Conservation (phyloP, 148 eudicot species). For the Silene uniflora region DNA sequence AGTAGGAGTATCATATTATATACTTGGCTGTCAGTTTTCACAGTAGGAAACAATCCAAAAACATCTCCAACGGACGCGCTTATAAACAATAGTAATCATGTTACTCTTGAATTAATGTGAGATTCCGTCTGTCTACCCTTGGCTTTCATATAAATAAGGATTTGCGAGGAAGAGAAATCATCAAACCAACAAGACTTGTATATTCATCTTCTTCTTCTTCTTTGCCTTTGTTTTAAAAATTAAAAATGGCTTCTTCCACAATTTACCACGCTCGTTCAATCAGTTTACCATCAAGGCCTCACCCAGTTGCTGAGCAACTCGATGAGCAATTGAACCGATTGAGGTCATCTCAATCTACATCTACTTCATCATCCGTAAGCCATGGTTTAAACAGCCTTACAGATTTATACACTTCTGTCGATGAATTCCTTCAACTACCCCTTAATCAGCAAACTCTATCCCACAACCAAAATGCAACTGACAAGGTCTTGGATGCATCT, state of each 20-base stretch:
- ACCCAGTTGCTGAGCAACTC: conserved; percentile 25
- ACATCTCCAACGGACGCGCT: conserved; percentile 9
- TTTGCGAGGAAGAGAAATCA: background rate
- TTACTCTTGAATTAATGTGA: conserved; percentile 5
- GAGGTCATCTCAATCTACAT: conserved; percentile 33
- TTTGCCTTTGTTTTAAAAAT: background rate
- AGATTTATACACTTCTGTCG: conserved; percentile 27
- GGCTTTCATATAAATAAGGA: conserved; percentile 20
- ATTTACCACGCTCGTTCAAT: conserved; percentile 33
- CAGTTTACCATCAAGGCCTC: conserved; percentile 39
- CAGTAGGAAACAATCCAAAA: conserved; percentile 23
- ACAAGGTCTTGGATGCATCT: conserved; percentile 28
- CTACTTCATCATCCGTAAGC: conserved; percentile 34
- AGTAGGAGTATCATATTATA: background rate
- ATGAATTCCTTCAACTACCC: conserved; percentile 35
- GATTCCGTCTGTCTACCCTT: conserved; percentile 28
- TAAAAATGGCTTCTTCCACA: conserved; percentile 31
- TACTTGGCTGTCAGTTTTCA: conserved; percentile 25
- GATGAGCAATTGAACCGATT: conserved; percentile 28
- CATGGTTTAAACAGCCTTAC: conserved; percentile 30
- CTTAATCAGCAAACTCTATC: conserved; percentile 24
- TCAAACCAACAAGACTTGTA: conserved; percentile 17
- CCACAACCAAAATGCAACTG: conserved; percentile 10
- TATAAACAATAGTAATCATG: conserved; percentile 6
- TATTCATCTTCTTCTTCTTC: conserved; percentile 10